Evolutionary conservation across 208 protist species (phyloP).

Genomic region (Trypanosoma rangeli): DNA sequence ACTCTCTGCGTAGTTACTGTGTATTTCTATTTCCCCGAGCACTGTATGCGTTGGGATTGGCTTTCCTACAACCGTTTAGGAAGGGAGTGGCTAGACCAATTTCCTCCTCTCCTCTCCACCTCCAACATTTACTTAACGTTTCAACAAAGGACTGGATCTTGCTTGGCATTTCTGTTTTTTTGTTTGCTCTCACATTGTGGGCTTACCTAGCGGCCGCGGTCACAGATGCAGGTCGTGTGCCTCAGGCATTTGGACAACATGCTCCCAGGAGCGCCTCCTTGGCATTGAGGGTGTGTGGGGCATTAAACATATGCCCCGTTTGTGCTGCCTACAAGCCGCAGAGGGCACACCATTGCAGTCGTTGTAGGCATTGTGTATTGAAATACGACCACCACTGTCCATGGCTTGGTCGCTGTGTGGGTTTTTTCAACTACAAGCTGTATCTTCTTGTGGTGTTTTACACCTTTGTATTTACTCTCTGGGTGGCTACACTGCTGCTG

Average conservation of each 20-base stretch:
- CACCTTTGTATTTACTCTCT: conserved; percentile 68
- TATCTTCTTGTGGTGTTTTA: conserved; percentile 85
- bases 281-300: conserved; percentile 39
- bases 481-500: conserved; percentile 56
- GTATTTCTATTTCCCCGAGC: conserved; percentile 74
- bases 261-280: conserved; percentile 63
- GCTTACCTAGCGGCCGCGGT: conserved; percentile 73
- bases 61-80: conserved; percentile 26
- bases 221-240: conserved; percentile 66
- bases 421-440: conserved; percentile 93
- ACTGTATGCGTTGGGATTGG: conserved; percentile 31
- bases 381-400: conserved; percentile 95
- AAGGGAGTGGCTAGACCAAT: conserved; percentile 16
- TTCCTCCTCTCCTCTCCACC: conserved; percentile 25
- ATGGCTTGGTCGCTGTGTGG: conserved; percentile 91
- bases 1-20: conserved; percentile 77
- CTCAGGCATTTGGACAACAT: conserved; percentile 65
- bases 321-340: conserved; percentile 88
- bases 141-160: conserved; percentile 45
- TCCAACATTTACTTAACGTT: conserved; percentile 23
- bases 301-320: conserved; percentile 76
- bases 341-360: conserved; percentile 87
- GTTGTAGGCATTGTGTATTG: conserved; percentile 85
- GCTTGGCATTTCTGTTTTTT: conserved; percentile 52
- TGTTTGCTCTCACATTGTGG: conserved; percentile 68